Evolutionary conservation across 192 early-diverging fungal species (phyloP).

Genomic region (Polychytrium aggregatum): DNA sequence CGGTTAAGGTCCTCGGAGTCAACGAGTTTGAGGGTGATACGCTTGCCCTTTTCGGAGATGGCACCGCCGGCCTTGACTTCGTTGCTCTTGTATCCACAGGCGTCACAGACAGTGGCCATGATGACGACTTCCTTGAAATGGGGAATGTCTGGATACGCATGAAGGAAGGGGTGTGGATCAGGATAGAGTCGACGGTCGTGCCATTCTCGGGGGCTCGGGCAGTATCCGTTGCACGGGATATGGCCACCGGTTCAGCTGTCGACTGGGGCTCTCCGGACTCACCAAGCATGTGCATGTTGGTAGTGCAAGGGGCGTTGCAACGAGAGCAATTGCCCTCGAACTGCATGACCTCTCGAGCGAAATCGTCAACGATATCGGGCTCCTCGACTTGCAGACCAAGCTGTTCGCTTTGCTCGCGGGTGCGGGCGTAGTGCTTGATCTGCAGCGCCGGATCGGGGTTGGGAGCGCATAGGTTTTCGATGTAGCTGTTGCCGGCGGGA

Average conservation of each 20-base stretch:
- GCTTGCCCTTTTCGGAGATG: slow-evolving; percentile 62
- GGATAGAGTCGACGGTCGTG: too few relatives aligned
- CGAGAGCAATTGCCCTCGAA: slow-evolving; percentile 80
- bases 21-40: slow-evolving; percentile 70
- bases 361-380: too few relatives aligned
- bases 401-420: slow-evolving; percentile 65
- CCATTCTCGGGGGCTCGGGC: too few relatives aligned
- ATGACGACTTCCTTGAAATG: slow-evolving; percentile 95
- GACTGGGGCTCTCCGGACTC: too few relatives aligned
- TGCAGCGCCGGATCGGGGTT: slow-evolving; percentile 64
- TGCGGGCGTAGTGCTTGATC: slow-evolving; percentile 55
- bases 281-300: slow-evolving; percentile 76
- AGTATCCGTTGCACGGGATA: too few relatives aligned
- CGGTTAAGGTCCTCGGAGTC: slow-evolving; percentile 81
- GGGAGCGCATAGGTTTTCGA: slow-evolving; percentile 74
- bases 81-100: slow-evolving; percentile 89
- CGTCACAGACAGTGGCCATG: slow-evolving; percentile 85
- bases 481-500: slow-evolving; percentile 84
- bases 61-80: slow-evolving; percentile 93
- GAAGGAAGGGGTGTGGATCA: too few relatives aligned
- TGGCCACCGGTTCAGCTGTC: too few relatives aligned
- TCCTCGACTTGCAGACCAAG: slow-evolving; percentile 63
- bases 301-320: slow-evolving; percentile 64
- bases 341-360: slow-evolving; percentile 61
- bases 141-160: slow-evolving; percentile 64